Conservation (phyloP, 2,329 filamentous ascomycete species). For the Aspergillus sp. region DNA sequence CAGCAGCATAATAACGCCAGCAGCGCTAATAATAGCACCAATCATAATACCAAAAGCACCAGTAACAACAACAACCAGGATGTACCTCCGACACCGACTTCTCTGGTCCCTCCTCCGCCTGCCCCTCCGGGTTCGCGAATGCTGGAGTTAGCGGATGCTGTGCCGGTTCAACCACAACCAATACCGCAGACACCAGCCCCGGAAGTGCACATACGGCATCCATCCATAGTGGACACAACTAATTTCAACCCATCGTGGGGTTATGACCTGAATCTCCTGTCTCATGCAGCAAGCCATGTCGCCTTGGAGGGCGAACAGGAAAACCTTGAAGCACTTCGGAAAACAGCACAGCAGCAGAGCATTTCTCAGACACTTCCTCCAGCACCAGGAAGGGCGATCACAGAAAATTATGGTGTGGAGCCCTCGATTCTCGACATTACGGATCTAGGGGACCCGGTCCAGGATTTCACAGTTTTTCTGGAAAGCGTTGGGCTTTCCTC, state of each 20-base stretch:
- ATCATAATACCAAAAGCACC: slow-evolving; percentile 3
- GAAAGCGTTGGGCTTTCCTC: slow-evolving; percentile 44
- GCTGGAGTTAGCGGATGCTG: slow-evolving; percentile 38
- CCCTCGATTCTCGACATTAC: slow-evolving; percentile 40
- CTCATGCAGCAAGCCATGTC: slow-evolving; percentile 43
- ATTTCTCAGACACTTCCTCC: slow-evolving; percentile 29
- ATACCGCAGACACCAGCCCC: slow-evolving; percentile 22
- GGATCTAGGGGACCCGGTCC: slow-evolving; percentile 41
- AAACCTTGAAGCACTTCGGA: slow-evolving; percentile 30
- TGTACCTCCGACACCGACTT: slow-evolving; percentile 26
- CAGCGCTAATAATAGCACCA: slow-evolving; percentile 13
- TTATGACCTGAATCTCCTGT: slow-evolving; percentile 43
- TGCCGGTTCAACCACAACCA: slow-evolving; percentile 33
- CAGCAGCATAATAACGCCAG: slow-evolving; percentile 9
- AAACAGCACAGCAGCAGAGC: slow-evolving; percentile 25
- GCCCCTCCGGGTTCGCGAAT: slow-evolving; percentile 36
- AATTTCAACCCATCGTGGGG: slow-evolving; percentile 44
- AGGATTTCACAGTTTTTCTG: slow-evolving; percentile 42
- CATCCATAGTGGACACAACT: slow-evolving; percentile 35
- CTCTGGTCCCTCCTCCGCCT: slow-evolving; percentile 29
- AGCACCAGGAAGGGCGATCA: slow-evolving; percentile 30
- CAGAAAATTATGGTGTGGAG: slow-evolving; percentile 37
- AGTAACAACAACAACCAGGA: slow-evolving; percentile 19
- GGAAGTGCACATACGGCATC: slow-evolving; percentile 31
- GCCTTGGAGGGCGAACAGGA: slow-evolving; percentile 40